Conservation (phyloP, 805 yeast species). For the Candida nonsorbophila region DNA sequence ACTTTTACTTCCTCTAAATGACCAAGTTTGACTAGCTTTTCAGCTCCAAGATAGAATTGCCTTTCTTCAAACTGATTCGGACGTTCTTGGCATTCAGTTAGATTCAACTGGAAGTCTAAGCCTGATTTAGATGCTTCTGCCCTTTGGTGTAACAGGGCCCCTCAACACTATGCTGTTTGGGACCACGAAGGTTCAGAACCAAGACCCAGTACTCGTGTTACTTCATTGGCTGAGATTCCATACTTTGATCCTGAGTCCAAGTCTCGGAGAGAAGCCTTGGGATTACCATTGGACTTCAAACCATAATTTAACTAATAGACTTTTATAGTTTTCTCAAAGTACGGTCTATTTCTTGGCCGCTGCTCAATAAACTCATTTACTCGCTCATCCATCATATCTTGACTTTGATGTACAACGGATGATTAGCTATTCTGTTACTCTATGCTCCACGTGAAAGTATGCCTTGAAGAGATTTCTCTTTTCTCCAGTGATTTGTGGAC, state of each 20-base stretch:
- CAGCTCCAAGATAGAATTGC: conserved; percentile 30
- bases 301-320: no score
- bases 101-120: conserved; percentile 46
- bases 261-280: conserved; percentile 49
- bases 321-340: no score
- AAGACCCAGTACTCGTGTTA: conserved; percentile 47
- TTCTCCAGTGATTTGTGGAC: conserved; percentile 22
- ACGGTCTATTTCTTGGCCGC: no score
- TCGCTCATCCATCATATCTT: conserved; percentile 24
- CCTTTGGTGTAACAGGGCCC: conserved; percentile 55
- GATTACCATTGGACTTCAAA: conserved; percentile 18
- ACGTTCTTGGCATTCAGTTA: no score
- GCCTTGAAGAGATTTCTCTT: no score
- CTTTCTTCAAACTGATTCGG: conserved; percentile 26
- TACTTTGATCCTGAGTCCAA: conserved; percentile 44
- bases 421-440: conserved; percentile 24
- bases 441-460: no score
- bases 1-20: conserved; percentile 42
- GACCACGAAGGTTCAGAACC: conserved; percentile 41
- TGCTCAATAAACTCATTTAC: conserved; percentile 11
- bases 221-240: conserved; percentile 49
- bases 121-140: conserved; percentile 45
- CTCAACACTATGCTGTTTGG: conserved; percentile 48
- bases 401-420: conserved; percentile 27
- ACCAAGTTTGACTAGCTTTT: conserved; percentile 38